Base-by-base conservation (phyloP, 352 stramenopile species). In the Phytopythium chamaehyphon region DNA sequence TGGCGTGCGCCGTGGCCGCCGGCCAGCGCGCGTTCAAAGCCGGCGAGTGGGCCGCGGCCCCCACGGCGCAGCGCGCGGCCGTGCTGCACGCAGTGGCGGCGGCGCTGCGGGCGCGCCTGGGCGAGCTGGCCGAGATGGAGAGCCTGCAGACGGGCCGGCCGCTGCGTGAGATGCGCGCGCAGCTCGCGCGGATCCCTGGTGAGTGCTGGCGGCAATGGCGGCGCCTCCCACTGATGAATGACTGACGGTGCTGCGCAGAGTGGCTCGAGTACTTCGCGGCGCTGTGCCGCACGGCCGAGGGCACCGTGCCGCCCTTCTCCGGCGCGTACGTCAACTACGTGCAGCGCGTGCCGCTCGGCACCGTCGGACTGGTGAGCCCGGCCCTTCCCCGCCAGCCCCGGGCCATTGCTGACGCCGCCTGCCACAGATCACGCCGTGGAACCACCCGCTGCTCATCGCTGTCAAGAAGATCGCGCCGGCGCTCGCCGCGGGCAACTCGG, bases 201-300 rank as follows among this genome's bases (percentile, higher is more conserved):
- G 46, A 14, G 57, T 42, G 24, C 9, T 15, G 40, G 2, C 3
- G 18, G 19, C 40, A 35, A 43, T 37, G 15, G 12, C 23, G 12
- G 28, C 37, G 21, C 54, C 15, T 40, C 15, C 21, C 8, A 42
- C 18, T 55, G 28, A 42, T 21, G 48, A 15, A 18, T 46, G 26
- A 31, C n/a, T 36, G 15, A 45, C 23, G 35, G 18, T 11, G 43
- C 39, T 35, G 37, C 19, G 22, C 51, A 66, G 83, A 93, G 58
- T 93, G 83, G 82, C 85, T 92, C 47, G 80, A 91, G 66, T 93
- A 93, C 50, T 93, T 92, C 61, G 71, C 76, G 28, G 70, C 76
- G 21, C 56, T 93, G n/a, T 69, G 83, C 16, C 61, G 83, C 14
- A 89, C 75, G 21, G 59, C 70, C 23, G 80, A 92, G 54, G 82